Evolutionary conservation across 768 basidiomycete species (phyloP), one percentile per base, ranked within the genome.

Genomic region (Cystofilobasidium ferigula): DNA sequence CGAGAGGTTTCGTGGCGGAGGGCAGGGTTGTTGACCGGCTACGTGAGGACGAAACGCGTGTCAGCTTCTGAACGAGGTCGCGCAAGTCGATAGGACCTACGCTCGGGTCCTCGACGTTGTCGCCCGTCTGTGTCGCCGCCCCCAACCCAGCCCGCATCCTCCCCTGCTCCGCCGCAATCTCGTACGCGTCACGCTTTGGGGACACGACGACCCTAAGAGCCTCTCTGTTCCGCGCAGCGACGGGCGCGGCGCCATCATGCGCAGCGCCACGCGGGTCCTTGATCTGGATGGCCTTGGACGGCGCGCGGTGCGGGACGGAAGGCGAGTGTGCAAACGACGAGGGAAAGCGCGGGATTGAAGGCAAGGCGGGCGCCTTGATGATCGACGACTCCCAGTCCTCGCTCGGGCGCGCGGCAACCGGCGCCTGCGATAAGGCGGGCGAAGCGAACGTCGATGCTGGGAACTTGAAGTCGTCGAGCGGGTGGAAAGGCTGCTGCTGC

Each of bases 101-200:
- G 22, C 16, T 35, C 56, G 28, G 12, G 13, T 16, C 12, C 40
- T 13, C 4, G 36, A 13, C 16, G 0, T 22, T 4, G 24, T 35
- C 10, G 3, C 16, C n/a, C 34, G n/a, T 6, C 13, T 26, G 13
- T 8, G 30, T 18, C 20, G 35, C 20, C 26, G 35, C 30, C 9
- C 42, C 54, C 13, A 40, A 38, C 2, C 30, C 58, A 14, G 40
- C 40, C 32, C 63, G 28, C 54, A 45, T 34, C 16, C 54, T 40
- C 24, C 40, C 34, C 42, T 66, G 64, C 53, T 61, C 64, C 3
- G 64, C 64, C 0, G 64, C 64, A 26, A 66, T 66, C 36, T 66
- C 58, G 43, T 35, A 61, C 30, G 64, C 64, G 28, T 66, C 59
- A 26, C 64, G 35, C 38, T 56, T 30, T 0, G 64, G 58, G 14